Percentiles rank a stretch among this genome's conserved stretches.
Evolutionary conservation across 345 rosid species (phyloP).

Genomic region (Excoecaria agallocha): DNA sequence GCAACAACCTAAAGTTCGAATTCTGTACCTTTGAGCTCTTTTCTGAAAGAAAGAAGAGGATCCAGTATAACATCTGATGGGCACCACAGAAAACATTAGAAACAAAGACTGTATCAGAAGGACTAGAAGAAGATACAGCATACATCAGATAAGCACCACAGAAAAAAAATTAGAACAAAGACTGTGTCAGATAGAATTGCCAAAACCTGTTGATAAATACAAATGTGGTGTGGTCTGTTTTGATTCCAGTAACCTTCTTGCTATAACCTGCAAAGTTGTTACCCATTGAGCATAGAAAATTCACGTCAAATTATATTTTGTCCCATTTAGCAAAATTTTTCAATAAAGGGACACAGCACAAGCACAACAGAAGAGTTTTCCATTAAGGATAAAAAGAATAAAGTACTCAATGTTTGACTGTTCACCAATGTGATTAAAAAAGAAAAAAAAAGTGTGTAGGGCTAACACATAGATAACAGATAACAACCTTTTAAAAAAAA

Average conservation of each 20-base stretch:
- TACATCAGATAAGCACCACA: conserved; percentile 55
- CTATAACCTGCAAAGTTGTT: conserved; percentile 61
- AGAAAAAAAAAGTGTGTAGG: background rate
- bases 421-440: background rate
- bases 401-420: background rate
- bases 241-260: conserved; percentile 90
- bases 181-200: conserved; percentile 13
- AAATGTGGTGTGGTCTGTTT: conserved; percentile 88
- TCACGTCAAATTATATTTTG: background rate
- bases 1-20: conserved; percentile 1
- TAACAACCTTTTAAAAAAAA: background rate
- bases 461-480: conserved; percentile 3
- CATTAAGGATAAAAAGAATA: background rate
- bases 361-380: background rate
- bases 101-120: conserved; percentile 17
- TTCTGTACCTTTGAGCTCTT: conserved; percentile 77
- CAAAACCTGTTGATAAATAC: conserved; percentile 78
- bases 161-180: conserved; percentile 23
- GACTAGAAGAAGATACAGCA: conserved; percentile 82
- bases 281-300: background rate
- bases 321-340: background rate
- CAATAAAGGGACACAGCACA: background rate
- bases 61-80: conserved; percentile 84
- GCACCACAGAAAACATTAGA: conserved; percentile 28
- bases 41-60: conserved; percentile 91